phyloP scores from a whole-genome alignment of 495 filamentous ascomycete species.

The Trichoderma orchidacearum region DNA sequence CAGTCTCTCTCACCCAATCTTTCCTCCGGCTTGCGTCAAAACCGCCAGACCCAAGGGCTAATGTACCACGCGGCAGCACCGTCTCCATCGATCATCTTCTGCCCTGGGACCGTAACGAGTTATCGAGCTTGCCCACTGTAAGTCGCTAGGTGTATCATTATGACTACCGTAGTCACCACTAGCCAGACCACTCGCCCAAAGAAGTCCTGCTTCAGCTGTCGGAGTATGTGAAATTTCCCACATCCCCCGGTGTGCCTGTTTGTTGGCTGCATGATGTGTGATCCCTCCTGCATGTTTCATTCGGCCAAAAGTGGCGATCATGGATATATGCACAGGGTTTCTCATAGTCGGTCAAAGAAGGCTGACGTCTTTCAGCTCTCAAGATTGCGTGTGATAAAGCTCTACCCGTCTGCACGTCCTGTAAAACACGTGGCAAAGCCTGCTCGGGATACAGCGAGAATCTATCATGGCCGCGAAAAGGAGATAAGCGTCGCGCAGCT shows the following conservation, averaged over 20 bases:
- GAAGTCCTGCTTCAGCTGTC: background rate
- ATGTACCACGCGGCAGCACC: background rate
- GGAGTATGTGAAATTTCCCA: background rate
- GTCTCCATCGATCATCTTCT: background rate
- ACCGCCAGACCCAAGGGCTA: background rate
- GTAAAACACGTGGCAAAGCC: conserved; percentile 3
- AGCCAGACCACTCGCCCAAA: background rate
- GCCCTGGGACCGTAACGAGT: background rate
- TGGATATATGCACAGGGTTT: background rate
- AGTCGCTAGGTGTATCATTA: background rate
- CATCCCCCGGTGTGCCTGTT: background rate
- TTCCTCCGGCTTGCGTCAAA: too few relatives aligned
- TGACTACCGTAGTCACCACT: background rate
- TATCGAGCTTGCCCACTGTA: background rate
- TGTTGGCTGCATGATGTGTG: background rate
- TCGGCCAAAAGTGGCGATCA: background rate
- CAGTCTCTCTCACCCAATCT: background rate
- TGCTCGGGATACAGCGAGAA: conserved; percentile 10
- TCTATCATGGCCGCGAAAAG: conserved; percentile 10
- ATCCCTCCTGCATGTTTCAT: background rate
- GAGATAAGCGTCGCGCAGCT: conserved; percentile 3
- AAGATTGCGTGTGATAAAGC: conserved; percentile 10
- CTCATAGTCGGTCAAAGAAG: background rate
- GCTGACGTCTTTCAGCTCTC: conserved; percentile 4
- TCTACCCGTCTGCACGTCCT: conserved; percentile 8